Evolutionary conservation across 179 eudicot genomes (phyloP).

Genomic region (Beta corolliflora): DNA sequence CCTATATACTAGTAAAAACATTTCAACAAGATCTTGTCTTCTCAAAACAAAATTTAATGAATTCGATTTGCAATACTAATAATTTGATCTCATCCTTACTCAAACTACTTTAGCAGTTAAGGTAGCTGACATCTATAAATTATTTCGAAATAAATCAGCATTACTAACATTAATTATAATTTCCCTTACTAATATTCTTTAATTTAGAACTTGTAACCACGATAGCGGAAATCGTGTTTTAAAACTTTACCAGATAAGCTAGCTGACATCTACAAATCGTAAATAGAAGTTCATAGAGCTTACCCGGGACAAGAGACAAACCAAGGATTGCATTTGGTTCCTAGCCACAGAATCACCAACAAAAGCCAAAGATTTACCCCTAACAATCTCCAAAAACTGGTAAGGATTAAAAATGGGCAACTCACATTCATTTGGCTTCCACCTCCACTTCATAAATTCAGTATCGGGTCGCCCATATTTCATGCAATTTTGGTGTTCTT

Average conservation of each 20-base stretch:
- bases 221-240: too few relatives aligned
- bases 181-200: too few relatives aligned
- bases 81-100: too few relatives aligned
- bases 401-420: conserved; percentile 51
- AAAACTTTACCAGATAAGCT: neutral
- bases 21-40: too few relatives aligned
- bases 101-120: too few relatives aligned
- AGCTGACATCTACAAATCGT: neutral
- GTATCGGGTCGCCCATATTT: conserved; percentile 66
- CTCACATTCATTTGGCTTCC: conserved; percentile 72
- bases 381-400: conserved; percentile 56
- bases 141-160: too few relatives aligned
- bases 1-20: too few relatives aligned
- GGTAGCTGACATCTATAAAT: too few relatives aligned
- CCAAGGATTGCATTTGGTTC: conserved; percentile 79
- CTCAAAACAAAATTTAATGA: too few relatives aligned
- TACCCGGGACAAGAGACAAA: conserved; percentile 73
- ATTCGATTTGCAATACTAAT: too few relatives aligned
- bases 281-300: neutral
- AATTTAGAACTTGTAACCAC: neutral
- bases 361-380: conserved; percentile 60
- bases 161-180: too few relatives aligned
- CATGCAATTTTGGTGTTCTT: conserved; percentile 71
- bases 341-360: conserved; percentile 81
- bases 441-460: conserved; percentile 69